Conservation (phyloP, 2,329 filamentous ascomycete genomes). For the Penicillium sp. region DNA sequence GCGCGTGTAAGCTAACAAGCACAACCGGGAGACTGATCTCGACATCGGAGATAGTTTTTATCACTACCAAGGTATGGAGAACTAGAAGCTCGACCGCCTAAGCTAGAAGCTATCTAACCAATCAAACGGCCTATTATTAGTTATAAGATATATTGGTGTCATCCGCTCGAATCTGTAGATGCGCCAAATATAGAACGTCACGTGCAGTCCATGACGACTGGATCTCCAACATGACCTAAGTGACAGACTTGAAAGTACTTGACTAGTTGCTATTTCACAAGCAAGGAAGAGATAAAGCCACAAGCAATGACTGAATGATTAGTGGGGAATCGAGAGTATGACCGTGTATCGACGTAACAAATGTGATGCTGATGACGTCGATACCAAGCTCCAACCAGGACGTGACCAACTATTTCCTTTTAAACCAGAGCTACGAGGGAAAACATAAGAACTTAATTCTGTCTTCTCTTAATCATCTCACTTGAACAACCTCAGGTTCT, state of each 20-base stretch:
- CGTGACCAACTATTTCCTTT: conserved; percentile 8
- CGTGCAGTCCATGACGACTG: background rate
- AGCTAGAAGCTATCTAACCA: no score
- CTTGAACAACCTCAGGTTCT: background rate
- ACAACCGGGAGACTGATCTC: no score
- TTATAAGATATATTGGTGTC: no score
- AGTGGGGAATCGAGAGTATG: conserved; percentile 5
- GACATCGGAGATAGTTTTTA: no score
- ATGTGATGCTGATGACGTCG: conserved; percentile 22
- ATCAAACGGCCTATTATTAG: no score
- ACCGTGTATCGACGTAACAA: conserved; percentile 27
- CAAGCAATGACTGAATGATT: background rate
- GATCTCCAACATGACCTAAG: background rate
- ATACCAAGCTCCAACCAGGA: conserved; percentile 6
- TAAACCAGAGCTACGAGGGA: background rate
- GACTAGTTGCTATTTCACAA: background rate
- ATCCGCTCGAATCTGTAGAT: no score
- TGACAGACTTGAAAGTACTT: background rate
- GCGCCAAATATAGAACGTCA: no score
- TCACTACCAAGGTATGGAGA: no score
- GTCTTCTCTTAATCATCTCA: no score
- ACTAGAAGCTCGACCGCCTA: no score
- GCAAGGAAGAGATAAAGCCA: background rate
- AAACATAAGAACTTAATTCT: background rate
- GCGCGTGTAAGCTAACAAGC: no score